Base-by-base conservation (phyloP, 306 rosid species). In the Acacia melanoxylon region DNA sequence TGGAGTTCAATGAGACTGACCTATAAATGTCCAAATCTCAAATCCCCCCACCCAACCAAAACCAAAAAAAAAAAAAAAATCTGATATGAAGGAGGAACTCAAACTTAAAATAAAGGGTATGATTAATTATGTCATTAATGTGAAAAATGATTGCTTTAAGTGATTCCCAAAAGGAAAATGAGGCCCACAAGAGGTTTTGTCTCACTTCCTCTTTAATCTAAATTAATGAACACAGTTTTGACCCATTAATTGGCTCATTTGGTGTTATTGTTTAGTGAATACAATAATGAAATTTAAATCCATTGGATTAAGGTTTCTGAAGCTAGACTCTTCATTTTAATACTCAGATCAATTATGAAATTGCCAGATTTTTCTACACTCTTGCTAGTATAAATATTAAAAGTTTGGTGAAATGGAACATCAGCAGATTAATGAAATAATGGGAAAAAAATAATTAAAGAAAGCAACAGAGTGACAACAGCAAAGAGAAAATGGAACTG, bases 381-480 rank as follows among this genome's bases (percentile, higher is more conserved):
- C 81, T n/a, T 72, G 46, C 79, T 81, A 61, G 24, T 62, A 61
- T 69, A 80, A 42, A 69, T 45, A 69, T 75, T 83, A 63, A 78
- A 80, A 49, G 82, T 86, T 85, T 78, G 91, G 91, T 85, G 75
- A 67, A 56, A 85, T 12, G 61, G 79, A 83, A 85, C 85, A 87
- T 87, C 88, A 76, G 72, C 35, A 46, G 74, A 68, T 4, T 27
- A 70, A 41, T 79, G 44, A 75, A 69, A 35, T 70, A 59, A 74
- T 61, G 68, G 20, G 20, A 42, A 20, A 66, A 73, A 74, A 68
- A 58, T 45, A 78, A 51, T 63, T 58, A 84, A 72, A 45, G 59
- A 40, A 69, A 68, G 8, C 41, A 29, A 5, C 37, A 63, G 9
- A 29, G 8, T 63, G 27, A 62, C 79, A 72, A 70, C 75, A 81